Conservation (phyloP, 2,329 filamentous ascomycete species). For the Trichoderma sp. region DNA sequence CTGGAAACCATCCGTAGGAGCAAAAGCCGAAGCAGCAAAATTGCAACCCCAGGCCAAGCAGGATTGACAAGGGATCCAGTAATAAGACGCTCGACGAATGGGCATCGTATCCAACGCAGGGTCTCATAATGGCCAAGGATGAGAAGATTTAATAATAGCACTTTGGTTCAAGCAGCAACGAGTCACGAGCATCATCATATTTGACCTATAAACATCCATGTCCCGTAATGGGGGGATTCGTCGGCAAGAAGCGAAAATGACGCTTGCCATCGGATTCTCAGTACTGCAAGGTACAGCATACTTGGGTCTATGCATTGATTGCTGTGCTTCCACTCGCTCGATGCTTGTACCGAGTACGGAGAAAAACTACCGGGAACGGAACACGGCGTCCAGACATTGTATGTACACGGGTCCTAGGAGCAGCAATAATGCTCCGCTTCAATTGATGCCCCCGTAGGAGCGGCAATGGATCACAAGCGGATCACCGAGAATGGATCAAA, state of each 20-base stretch:
- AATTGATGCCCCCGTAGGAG: background rate
- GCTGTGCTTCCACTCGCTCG: background rate
- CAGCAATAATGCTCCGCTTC: background rate
- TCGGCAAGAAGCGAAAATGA: slow-evolving; percentile 16
- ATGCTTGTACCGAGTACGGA: background rate
- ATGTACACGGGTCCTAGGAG: background rate
- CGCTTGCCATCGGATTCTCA: background rate
- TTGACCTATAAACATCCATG: background rate
- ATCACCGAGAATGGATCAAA: background rate
- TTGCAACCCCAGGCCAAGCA: background rate
- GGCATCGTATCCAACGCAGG: background rate
- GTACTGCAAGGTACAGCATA: background rate
- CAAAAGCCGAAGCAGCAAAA: slow-evolving; percentile 1
- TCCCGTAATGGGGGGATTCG: background rate
- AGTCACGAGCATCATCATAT: slow-evolving; percentile 2
- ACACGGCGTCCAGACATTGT: background rate
- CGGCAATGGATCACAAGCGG: background rate
- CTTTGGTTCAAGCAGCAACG: background rate
- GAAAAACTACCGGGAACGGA: background rate
- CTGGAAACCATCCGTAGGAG: background rate
- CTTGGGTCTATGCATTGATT: background rate
- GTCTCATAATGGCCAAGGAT: background rate
- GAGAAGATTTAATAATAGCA: slow-evolving; percentile 12
- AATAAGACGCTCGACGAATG: background rate
- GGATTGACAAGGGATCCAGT: background rate